phyloP scores from a whole-genome alignment of 1,284 basidiomycete genomes.

The Sphaerobolus stellatus region DNA sequence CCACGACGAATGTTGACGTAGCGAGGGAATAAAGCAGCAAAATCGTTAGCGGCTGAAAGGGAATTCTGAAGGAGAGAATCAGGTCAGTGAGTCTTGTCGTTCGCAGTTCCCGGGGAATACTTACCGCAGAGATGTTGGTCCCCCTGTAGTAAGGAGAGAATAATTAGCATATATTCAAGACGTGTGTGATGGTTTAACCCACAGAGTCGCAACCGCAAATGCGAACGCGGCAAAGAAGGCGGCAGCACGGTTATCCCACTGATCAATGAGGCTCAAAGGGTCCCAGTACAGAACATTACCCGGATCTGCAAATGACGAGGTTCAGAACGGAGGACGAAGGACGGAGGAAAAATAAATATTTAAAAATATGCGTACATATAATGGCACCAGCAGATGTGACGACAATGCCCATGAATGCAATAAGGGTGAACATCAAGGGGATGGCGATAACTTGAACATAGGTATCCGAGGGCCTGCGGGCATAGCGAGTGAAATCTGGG shows the following conservation, averaged over 20 bases:
- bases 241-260: slow-evolving; percentile 74
- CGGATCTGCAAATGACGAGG: slow-evolving; percentile 2
- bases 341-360: too few species aligned
- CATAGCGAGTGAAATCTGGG: slow-evolving; percentile 42
- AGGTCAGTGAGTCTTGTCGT: not conserved
- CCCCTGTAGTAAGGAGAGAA: slow-evolving; percentile 32
- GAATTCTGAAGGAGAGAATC: slow-evolving; percentile 44
- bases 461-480: slow-evolving; percentile 29
- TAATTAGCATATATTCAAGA: not conserved
- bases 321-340: slow-evolving; percentile 23
- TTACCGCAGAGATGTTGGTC: slow-evolving; percentile 69
- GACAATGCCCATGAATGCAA: slow-evolving; percentile 58
- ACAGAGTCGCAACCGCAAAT: slow-evolving; percentile 64
- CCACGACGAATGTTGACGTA: slow-evolving; percentile 78
- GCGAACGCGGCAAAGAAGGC: slow-evolving; percentile 74
- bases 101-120: slow-evolving; percentile 15
- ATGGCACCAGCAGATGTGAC: slow-evolving; percentile 66
- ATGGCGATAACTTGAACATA: slow-evolving; percentile 70
- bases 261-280: slow-evolving; percentile 54
- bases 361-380: slow-evolving; percentile 61
- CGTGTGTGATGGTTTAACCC: not conserved
- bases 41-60: slow-evolving; percentile 75
- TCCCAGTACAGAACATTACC: slow-evolving; percentile 46
- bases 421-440: slow-evolving; percentile 64
- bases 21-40: slow-evolving; percentile 63